Evolutionary conservation across 352 stramenopile genomes (phyloP), one percentile per base, ranked within the genome.

Genomic region (Phytophthora pini): DNA sequence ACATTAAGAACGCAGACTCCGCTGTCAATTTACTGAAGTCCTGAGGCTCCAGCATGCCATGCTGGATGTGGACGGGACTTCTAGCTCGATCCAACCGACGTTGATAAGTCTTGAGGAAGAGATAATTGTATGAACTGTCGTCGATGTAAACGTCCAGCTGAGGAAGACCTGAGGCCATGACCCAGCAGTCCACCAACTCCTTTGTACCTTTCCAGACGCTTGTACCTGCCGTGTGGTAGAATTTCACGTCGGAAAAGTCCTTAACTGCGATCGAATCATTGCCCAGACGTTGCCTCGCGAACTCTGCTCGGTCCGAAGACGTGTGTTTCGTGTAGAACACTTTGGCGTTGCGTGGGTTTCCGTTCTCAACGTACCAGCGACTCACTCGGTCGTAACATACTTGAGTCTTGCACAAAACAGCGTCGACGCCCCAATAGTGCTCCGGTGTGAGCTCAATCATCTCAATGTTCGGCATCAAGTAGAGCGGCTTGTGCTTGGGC

Each of bases 341-440:
- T 7, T 66, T 52, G 0, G 76, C 63, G 15, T 68, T 56, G 48
- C 73, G 72, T 29, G 73, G 74, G 44, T 82, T 85, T 13, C 74
- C 72, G 24, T 82, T 66, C 34, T 84, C 68, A 34, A 39, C 24
- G 41, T 71, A 83, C 74, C 77, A 87, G 32, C 64, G 60, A 24
- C 43, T 48, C 15, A 79, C 53, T 44, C 75, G 76, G 17, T 63
- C 57, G 41, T 68, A 73, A 20, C 74, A 86, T 34, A 83, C 64
- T 17, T 60, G 48, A 0, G 78, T 92, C 45, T 83, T 83, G 56
- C 74, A 82, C 31, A 87, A 52, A 39, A 88, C 70, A 17, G 79
- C 63, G 31, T 85, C 70, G 1, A 66, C 71, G 2, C 50, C 46
- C 63, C 64, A 74, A 52, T 72, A 82, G 26, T 88, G 73, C 11